Conservation (phyloP, 1,284 basidiomycete genomes). For the Cutaneotrichosporon cavernicola region DNA sequence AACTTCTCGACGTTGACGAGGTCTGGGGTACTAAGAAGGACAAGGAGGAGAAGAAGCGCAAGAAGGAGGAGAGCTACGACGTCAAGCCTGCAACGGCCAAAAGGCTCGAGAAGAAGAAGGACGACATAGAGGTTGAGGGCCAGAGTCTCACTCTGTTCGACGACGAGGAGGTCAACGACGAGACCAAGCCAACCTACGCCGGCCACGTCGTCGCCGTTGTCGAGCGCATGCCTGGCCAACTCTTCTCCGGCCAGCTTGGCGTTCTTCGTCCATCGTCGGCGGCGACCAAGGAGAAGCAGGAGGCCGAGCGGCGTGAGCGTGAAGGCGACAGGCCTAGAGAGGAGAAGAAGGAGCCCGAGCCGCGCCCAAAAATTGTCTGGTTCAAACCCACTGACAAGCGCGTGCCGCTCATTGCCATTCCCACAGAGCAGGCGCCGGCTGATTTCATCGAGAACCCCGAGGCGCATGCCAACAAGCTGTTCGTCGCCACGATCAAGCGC, state of each 20-base stretch:
- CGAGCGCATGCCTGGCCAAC: slow-evolving; percentile 96
- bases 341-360: slow-evolving; percentile 70
- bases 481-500: slow-evolving; percentile 98
- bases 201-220: slow-evolving; percentile 98
- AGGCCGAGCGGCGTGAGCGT: slow-evolving; percentile 92
- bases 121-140: slow-evolving; percentile 98
- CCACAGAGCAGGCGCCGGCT: slow-evolving; percentile 95
- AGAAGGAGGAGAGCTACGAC: slow-evolving; percentile 94
- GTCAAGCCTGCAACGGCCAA: slow-evolving; percentile 70
- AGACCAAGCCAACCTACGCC: slow-evolving; percentile 78
- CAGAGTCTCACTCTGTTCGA: slow-evolving; percentile 95
- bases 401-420: slow-evolving; percentile 97
- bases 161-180: slow-evolving; percentile 97
- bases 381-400: slow-evolving; percentile 99
- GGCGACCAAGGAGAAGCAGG: slow-evolving; percentile 99
- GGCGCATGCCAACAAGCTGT: slow-evolving; percentile 82
- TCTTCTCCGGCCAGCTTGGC: slow-evolving; percentile 96
- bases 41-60: slow-evolving; percentile 99
- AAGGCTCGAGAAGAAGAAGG: slow-evolving; percentile 99
- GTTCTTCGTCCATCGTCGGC: slow-evolving; percentile 94
- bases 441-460: slow-evolving; percentile 97
- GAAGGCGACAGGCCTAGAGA: slow-evolving; percentile 71
- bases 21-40: slow-evolving; percentile 99
- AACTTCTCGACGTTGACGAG: slow-evolving; percentile 95
- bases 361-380: slow-evolving; percentile 98